These are phyloP conservation scores for Entelexis paramagnoliae DNA, from an alignment of 1,139 yeast genomes.

Conservation along the genomic window DNA sequence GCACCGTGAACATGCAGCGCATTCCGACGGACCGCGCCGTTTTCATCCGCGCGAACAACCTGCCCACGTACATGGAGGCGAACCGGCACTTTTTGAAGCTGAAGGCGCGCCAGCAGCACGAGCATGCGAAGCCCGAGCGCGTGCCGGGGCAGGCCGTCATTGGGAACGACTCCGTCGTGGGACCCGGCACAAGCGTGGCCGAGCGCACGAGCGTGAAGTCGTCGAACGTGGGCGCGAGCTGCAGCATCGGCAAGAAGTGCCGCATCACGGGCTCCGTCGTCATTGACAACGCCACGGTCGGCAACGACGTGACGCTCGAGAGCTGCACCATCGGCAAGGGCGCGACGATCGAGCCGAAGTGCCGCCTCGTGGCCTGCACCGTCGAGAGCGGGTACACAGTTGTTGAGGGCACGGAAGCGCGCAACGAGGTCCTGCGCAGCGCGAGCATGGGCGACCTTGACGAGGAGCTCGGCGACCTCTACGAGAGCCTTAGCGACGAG, in stretches of 20 bases:
- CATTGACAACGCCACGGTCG: constrained; percentile 59
- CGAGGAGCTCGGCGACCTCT: constrained; percentile 28
- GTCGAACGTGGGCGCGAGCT: constrained; percentile 67
- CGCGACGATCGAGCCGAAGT: constrained; percentile 50
- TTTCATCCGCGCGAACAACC: constrained; percentile 66
- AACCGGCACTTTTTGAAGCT: constrained; percentile 64
- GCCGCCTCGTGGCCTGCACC: constrained; percentile 62
- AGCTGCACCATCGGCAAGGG: constrained; percentile 76
- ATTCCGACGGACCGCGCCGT: constrained; percentile 34
- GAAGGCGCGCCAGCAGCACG: constrained; percentile 26
- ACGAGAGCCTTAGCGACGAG: constrained; percentile 18
- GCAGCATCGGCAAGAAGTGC: constrained; percentile 74
- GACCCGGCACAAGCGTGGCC: constrained; percentile 48
- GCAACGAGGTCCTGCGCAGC: constrained; percentile 72
- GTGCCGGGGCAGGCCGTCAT: constrained; percentile 58
- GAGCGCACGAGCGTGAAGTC: constrained; percentile 79
- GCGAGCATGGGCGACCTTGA: constrained; percentile 26
- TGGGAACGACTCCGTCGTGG: constrained; percentile 78
- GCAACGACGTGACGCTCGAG: constrained; percentile 64
- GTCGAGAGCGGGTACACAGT: constrained; percentile 73
- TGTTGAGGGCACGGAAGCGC: constrained; percentile 45
- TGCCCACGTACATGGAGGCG: constrained; percentile 83
- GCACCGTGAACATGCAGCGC: constrained; percentile 47
- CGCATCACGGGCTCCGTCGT: constrained; percentile 79
- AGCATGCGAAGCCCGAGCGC: constrained; percentile 29